Evolutionary conservation across 169 alveolate species (phyloP).

Genomic region (Plasmodium billcollinsi): DNA sequence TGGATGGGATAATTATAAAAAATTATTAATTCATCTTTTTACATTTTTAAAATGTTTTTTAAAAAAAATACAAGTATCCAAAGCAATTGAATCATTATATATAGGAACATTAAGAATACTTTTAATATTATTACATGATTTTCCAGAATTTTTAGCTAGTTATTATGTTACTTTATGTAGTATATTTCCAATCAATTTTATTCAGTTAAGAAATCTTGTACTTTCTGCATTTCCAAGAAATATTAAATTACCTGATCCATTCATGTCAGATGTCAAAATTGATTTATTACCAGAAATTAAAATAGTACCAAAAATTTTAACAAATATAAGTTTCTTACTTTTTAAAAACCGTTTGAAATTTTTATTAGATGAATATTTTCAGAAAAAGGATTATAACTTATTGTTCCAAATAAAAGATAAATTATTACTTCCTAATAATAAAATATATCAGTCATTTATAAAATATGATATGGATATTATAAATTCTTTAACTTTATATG

Average conservation of each 20-base stretch:
- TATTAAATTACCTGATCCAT: constrained; percentile 95
- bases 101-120: constrained; percentile 87
- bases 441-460: constrained; percentile 41
- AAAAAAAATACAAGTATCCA: constrained; percentile 77
- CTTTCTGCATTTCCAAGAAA: constrained; percentile 96
- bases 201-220: constrained; percentile 94
- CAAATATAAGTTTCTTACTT: constrained; percentile 73
- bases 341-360: constrained; percentile 77
- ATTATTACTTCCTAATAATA: constrained; percentile 46
- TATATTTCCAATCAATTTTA: constrained; percentile 93
- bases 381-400: constrained; percentile 80
- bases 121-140: constrained; percentile 94
- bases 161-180: constrained; percentile 94
- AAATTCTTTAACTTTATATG: constrained; percentile 61
- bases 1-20: constrained; percentile 88
- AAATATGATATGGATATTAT: constrained; percentile 63
- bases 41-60: constrained; percentile 80
- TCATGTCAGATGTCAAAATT: constrained; percentile 90
- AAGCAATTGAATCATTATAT: constrained; percentile 78
- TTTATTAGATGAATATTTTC: constrained; percentile 76
- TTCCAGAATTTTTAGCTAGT: constrained; percentile 97
- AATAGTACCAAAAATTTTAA: constrained; percentile 87
- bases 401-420: constrained; percentile 45
- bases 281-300: constrained; percentile 93
- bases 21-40: constrained; percentile 82